Conservation (phyloP, 345 rosid species). For the Boechera divaricarpa region DNA sequence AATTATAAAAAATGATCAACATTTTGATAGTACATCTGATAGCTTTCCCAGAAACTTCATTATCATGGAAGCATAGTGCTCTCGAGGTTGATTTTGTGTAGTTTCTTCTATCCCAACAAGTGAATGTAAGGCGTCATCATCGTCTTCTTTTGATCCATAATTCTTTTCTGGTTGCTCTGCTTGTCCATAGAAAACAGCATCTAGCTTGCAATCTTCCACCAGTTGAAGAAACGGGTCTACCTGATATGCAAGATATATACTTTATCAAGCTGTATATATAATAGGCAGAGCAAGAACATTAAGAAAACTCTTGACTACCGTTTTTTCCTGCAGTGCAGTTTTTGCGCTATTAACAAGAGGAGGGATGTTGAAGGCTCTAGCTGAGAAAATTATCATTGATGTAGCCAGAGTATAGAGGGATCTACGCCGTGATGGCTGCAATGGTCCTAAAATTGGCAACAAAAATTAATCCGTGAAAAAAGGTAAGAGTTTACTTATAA, state of each 20-base stretch:
- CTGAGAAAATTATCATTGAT: constrained; percentile 66
- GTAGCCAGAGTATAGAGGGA: constrained; percentile 63
- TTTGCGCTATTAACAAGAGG: constrained; percentile 60
- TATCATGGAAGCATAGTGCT: constrained; percentile 55
- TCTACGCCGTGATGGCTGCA: constrained; percentile 72
- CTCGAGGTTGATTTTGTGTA: constrained; percentile 57
- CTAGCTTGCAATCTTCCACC: constrained; percentile 63
- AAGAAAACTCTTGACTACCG: constrained; percentile 41
- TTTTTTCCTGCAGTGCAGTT: constrained; percentile 58
- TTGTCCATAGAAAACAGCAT: constrained; percentile 50
- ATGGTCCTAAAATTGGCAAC: constrained; percentile 53
- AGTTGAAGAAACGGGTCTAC: constrained; percentile 64
- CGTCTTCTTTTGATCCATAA: constrained; percentile 70
- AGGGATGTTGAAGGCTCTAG: constrained; percentile 65
- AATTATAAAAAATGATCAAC: constrained; percentile 1
- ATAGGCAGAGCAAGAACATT: constrained; percentile 3
- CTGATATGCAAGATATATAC: constrained; percentile 40
- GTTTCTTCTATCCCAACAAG: constrained; percentile 56
- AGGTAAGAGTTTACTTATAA: neutral
- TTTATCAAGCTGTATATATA: neutral
- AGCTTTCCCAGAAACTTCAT: constrained; percentile 59
- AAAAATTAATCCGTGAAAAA: constrained; percentile 36
- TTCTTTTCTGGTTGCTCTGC: constrained; percentile 33
- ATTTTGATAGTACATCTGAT: constrained; percentile 52
- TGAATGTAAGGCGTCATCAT: constrained; percentile 56